Evolutionary conservation across 352 stramenopile genomes (phyloP), one percentile per base, ranked within the genome.

Genomic region (Aphanomyces stellatus): DNA sequence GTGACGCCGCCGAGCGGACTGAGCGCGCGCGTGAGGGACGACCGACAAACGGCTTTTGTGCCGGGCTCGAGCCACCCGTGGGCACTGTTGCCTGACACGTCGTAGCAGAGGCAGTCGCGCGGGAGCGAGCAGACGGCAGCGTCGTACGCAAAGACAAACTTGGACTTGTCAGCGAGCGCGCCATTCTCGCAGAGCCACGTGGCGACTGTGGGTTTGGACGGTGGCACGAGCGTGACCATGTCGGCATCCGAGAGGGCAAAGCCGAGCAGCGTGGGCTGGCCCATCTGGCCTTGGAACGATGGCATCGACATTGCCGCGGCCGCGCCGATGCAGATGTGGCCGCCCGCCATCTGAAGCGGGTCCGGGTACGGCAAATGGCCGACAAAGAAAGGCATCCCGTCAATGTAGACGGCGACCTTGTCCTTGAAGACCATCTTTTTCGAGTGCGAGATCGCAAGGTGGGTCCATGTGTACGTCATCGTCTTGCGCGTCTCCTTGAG

Each of bases 361-460:
- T 95, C 86, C 0, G 85, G 85, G 40, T 95, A 95, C 4, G 73
- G 71, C 51, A 95, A 61, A 61, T 79, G 88, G 0, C 82, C 86
- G 30, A 72, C 85, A 62, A 86, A 88, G 10, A 84, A 62, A n/a
- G 41, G 51, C 13, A 72, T 74, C 1, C 82, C 84, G 51, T 95
- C 74, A n/a, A 86, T 69, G 63, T 76, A 93, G 30, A 95, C 76
- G 0, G 72, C 76, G 10, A 93, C 35, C 67, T 95, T 95, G 72
- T 93, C 86, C 65, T 91, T 93, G 72, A 93, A 95, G 11, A 95
- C 80, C 80, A 95, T 91, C 56, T 92, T 95, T 69, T 92, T 93
- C 1, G 81, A 74, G 65, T 95, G 86, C 0, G 91, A 82, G 51
- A 95, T 73, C 57, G 80, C 90, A 34, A 95, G 46, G 51, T 92